Conservation (phyloP, 2,329 filamentous ascomycete genomes). For the Epichloe amarillans region DNA sequence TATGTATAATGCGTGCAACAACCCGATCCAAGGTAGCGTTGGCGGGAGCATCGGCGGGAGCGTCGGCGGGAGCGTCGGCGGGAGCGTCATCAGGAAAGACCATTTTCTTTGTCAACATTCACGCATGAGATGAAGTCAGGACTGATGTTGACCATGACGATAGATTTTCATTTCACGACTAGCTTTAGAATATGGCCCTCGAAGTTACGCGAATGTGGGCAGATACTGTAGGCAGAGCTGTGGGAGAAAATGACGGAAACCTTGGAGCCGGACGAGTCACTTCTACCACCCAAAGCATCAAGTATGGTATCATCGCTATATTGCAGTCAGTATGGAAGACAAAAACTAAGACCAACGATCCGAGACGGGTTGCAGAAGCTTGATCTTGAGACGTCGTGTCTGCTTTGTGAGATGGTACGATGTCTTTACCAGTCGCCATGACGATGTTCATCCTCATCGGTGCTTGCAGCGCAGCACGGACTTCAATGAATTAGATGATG, state of each 20-base stretch:
- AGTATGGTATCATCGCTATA: conserved; percentile 68
- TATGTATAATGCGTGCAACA: conserved; percentile 67
- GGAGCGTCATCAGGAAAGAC: conserved; percentile 59
- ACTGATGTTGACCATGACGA: conserved; percentile 87
- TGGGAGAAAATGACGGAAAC: conserved; percentile 86
- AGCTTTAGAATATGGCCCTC: conserved; percentile 69
- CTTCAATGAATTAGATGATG: background rate
- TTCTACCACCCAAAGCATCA: conserved; percentile 57
- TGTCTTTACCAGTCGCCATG: background rate
- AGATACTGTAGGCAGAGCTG: conserved; percentile 67
- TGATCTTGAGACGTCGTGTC: background rate
- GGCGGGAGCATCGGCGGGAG: too few species aligned
- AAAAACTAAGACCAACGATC: too few species aligned
- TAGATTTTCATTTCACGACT: conserved; percentile 56
- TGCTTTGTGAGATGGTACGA: background rate
- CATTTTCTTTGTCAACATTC: conserved; percentile 41
- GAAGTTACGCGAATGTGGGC: conserved; percentile 82
- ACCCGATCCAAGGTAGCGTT: conserved; percentile 68
- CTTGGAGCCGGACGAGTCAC: conserved; percentile 54
- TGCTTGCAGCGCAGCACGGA: background rate
- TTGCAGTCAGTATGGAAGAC: background rate
- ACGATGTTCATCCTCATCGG: background rate
- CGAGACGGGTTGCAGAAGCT: conserved; percentile 14
- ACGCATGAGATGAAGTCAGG: conserved; percentile 73
- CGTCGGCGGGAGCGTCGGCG: conserved; percentile 49